These are phyloP conservation scores for Paraurostyla sp. DNA, from an alignment of 73 alveolate genomes.

Conservation along the genomic window DNA sequence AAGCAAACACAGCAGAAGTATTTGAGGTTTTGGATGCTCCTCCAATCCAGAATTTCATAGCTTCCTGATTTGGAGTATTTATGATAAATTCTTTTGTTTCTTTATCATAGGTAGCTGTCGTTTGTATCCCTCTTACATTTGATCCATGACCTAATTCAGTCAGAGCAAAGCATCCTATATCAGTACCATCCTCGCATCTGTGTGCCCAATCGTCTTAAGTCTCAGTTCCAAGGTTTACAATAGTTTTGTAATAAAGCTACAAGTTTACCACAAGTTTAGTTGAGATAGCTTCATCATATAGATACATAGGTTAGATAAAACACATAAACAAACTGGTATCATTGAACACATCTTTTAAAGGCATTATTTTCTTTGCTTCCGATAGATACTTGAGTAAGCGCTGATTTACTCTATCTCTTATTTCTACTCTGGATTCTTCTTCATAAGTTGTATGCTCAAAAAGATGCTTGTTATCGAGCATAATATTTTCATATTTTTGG, in stretches of 20 bases:
- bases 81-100: constrained; percentile 69
- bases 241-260: constrained; percentile 74
- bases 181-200: constrained; percentile 58
- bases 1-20: constrained; percentile 81
- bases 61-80: constrained; percentile 77
- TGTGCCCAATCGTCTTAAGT: constrained; percentile 69
- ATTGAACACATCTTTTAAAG: too few species aligned
- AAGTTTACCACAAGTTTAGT: constrained; percentile 74
- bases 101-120: constrained; percentile 84
- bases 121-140: constrained; percentile 76
- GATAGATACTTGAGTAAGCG: too few species aligned
- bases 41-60: constrained; percentile 87
- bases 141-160: constrained; percentile 84
- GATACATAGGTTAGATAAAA: neutral
- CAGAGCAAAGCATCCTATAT: constrained; percentile 79
- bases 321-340: neutral
- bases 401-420: too few species aligned
- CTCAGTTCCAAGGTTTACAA: constrained; percentile 87
- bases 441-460: too few species aligned
- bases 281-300: neutral
- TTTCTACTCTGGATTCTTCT: too few species aligned
- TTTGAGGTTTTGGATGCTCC: constrained; percentile 80
- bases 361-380: too few species aligned
- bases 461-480: too few species aligned
- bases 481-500: too few species aligned